Conservation (phyloP, 495 filamentous ascomycete species). For the Achaetomiella virescens region DNA sequence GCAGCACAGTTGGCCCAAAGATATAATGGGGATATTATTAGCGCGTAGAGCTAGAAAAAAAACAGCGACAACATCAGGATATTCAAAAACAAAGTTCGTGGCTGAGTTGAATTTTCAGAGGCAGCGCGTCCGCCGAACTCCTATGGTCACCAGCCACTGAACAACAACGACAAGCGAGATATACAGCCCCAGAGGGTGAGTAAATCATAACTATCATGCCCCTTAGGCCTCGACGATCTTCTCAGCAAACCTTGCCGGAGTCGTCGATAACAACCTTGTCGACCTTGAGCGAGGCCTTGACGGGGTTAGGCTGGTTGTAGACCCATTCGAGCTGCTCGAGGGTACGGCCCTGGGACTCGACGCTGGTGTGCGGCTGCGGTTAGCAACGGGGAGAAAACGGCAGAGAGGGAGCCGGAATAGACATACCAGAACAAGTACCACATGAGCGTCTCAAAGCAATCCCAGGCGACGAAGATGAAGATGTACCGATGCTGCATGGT, state of each 20-base stretch:
- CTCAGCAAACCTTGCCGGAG: constrained; percentile 49
- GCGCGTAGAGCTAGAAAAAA: background rate
- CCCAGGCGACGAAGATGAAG: constrained; percentile 44
- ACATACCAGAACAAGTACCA: constrained; percentile 48
- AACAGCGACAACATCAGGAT: too few relatives aligned
- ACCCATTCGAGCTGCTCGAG: constrained; percentile 49
- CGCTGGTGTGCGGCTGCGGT: constrained; percentile 21
- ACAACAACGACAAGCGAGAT: background rate
- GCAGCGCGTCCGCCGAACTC: too few relatives aligned
- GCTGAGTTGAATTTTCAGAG: background rate
- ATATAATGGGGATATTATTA: background rate
- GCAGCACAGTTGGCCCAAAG: background rate
- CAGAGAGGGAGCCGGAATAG: background rate
- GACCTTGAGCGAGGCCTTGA: constrained; percentile 45
- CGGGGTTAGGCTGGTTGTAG: constrained; percentile 44
- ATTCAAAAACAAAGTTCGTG: too few relatives aligned
- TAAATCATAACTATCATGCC: background rate
- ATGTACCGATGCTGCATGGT: constrained; percentile 48
- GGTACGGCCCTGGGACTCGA: constrained; percentile 46
- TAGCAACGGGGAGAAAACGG: constrained; percentile 13
- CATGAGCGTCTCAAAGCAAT: constrained; percentile 36
- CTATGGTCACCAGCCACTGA: background rate
- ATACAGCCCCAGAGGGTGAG: too few relatives aligned
- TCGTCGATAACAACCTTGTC: constrained; percentile 50
- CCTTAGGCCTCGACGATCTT: constrained; percentile 34